Base-by-base conservation (phyloP, 1,139 yeast genomes). In the Geotrichum citri-aurantii region DNA sequence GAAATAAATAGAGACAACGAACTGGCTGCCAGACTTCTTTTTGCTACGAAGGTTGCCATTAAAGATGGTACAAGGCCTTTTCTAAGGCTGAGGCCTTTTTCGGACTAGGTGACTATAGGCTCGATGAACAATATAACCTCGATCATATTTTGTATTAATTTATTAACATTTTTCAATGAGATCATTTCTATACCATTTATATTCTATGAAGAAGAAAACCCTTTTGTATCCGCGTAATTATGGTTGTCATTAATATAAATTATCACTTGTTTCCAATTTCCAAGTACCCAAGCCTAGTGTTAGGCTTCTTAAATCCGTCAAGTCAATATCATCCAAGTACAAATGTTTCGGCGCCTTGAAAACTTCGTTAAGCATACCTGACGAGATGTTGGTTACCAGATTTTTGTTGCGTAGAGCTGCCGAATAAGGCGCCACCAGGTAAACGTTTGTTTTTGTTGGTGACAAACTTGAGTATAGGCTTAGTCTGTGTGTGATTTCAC, bases 241-340 rank as follows among this genome's bases (percentile, higher is more conserved):
- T 33, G n/a, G 5, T 37, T 10, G 44, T 37, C 44, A 8, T 37
- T 8, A 37, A 8, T 8, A 37, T 37, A 14, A 17, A 48, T 48
- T 48, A 48, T 23, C 24, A 24, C 14, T 48, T 14, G 14, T 26
- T 31, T 40, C 33, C 33, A 81, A 61, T 65, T 78, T 76, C 71
- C 81, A 83, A 10, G 83, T 71, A 1, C 81, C 84, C 37, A 84
- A 68, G 0, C 95, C 95, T 1, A 88, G 88, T 6, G 66, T 69
- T 56, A 86, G 74, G 1, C 85, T 78, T 1, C 74, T 65, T 44
- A 71, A 60, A 52, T 79, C 73, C 0, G 69, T 65, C 51, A 79
- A 71, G 64, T 88, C 89, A 57, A 88, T 74, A 69, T 56, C 62
- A 52, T 65, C 75, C 63, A 63, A 61, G n/a, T 67, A 63, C 14